Conservation (phyloP, 2,329 filamentous ascomycete genomes). For the Pestalotiopsis sp. region DNA sequence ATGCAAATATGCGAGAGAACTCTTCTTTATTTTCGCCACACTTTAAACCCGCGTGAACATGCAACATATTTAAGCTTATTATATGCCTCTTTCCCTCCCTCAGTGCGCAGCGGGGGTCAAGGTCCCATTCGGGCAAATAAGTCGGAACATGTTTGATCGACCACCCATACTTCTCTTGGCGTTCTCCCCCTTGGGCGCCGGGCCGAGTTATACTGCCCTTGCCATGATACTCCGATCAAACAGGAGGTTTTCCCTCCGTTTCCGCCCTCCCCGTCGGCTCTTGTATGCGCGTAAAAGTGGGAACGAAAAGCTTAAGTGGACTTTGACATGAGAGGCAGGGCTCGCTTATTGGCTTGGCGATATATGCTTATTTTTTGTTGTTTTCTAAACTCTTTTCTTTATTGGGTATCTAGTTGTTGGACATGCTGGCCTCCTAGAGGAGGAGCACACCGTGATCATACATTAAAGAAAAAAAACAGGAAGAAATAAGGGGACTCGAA, state of each 20-base stretch:
- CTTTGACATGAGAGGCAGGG: neutral
- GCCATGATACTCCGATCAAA: constrained; percentile 1
- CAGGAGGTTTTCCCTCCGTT: neutral
- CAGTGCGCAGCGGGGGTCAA: too few relatives aligned
- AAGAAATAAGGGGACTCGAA: neutral
- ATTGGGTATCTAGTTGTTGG: neutral
- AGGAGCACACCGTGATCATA: neutral
- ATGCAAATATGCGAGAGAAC: too few relatives aligned
- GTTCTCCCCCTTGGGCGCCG: neutral
- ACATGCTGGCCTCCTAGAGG: neutral
- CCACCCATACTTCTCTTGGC: neutral
- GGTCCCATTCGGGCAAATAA: neutral
- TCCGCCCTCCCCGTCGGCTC: neutral
- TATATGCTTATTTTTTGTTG: neutral
- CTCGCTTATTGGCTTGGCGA: neutral
- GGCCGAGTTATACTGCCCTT: neutral
- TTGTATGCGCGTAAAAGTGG: neutral
- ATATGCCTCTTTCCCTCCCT: neutral
- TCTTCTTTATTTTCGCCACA: too few relatives aligned
- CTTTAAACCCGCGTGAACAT: too few relatives aligned
- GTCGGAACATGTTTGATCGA: neutral
- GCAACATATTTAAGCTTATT: too few relatives aligned
- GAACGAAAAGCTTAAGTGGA: neutral
- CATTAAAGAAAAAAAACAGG: neutral
- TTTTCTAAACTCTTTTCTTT: neutral